Evolutionary conservation across 2,329 filamentous ascomycete genomes (phyloP).

Genomic region (Teratosphaeria nubilosa): DNA sequence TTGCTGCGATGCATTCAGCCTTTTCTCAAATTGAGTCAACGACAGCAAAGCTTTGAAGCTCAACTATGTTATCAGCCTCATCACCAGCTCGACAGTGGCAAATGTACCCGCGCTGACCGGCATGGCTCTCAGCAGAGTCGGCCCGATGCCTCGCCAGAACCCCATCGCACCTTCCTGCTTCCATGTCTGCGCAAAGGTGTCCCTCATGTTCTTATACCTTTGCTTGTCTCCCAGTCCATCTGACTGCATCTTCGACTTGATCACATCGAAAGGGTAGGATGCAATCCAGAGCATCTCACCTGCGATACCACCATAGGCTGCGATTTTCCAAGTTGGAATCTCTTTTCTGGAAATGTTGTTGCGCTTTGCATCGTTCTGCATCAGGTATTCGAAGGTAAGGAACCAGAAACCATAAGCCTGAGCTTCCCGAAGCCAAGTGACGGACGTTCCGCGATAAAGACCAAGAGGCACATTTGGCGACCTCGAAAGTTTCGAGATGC

Average conservation of each 20-base stretch:
- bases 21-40: not conserved
- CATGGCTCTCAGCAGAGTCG: slow-evolving; percentile 88
- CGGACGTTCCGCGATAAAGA: slow-evolving; percentile 76
- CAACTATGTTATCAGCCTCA: slow-evolving; percentile 29
- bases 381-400: slow-evolving; percentile 86
- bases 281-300: slow-evolving; percentile 88
- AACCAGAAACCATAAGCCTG: slow-evolving; percentile 97
- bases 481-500: slow-evolving; percentile 69
- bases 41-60: not conserved
- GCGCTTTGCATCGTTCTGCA: slow-evolving; percentile 76
- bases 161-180: slow-evolving; percentile 64
- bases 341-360: slow-evolving; percentile 67
- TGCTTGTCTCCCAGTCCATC: slow-evolving; percentile 71
- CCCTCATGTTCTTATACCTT: slow-evolving; percentile 71
- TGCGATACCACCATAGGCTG: slow-evolving; percentile 82
- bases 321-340: slow-evolving; percentile 75
- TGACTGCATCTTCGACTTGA: slow-evolving; percentile 99
- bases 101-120: slow-evolving; percentile 97
- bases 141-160: slow-evolving; percentile 91
- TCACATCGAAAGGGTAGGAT: slow-evolving; percentile 90
- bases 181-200: slow-evolving; percentile 80
- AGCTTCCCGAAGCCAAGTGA: slow-evolving; percentile 80
- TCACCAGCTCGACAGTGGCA: slow-evolving; percentile 49
- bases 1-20: not conserved
- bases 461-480: slow-evolving; percentile 60